Conservation (phyloP, 140 eudicot genomes). For the Erigeron philadelphicus region DNA sequence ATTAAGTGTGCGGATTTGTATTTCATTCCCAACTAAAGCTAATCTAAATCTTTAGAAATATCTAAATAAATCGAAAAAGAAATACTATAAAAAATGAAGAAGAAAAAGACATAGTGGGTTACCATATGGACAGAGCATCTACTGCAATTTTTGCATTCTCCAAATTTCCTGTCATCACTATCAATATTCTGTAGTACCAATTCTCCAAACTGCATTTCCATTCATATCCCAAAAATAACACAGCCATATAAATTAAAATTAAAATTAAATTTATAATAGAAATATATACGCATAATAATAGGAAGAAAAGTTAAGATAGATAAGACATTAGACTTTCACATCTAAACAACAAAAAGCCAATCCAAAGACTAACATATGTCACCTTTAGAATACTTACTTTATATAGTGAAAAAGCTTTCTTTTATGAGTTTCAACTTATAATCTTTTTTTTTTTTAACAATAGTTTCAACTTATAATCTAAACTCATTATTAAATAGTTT, state of each 20-base stretch:
- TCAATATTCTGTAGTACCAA: conserved; percentile 66
- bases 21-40: too few species aligned
- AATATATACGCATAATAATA: background rate
- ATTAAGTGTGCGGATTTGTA: too few species aligned
- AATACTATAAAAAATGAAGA: background rate
- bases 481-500: too few species aligned
- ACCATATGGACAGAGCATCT: conserved; percentile 71
- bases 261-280: too few species aligned
- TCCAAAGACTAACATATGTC: background rate
- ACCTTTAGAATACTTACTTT: background rate
- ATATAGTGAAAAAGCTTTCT: too few species aligned
- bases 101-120: background rate
- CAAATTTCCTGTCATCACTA: conserved; percentile 66
- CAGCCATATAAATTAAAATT: background rate
- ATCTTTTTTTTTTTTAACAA: too few species aligned
- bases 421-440: too few species aligned
- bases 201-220: conserved; percentile 53
- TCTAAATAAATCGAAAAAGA: background rate
- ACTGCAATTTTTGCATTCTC: conserved; percentile 56
- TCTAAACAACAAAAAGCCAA: background rate
- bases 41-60: too few species aligned
- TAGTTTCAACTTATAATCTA: too few species aligned
- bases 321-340: background rate
- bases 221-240: background rate
- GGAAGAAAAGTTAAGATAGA: background rate